A percentile compares a stretch with the other conserved stretches of the same genome.
Conservation (phyloP, 352 stramenopile genomes). For the Phytophthora tubulina region DNA sequence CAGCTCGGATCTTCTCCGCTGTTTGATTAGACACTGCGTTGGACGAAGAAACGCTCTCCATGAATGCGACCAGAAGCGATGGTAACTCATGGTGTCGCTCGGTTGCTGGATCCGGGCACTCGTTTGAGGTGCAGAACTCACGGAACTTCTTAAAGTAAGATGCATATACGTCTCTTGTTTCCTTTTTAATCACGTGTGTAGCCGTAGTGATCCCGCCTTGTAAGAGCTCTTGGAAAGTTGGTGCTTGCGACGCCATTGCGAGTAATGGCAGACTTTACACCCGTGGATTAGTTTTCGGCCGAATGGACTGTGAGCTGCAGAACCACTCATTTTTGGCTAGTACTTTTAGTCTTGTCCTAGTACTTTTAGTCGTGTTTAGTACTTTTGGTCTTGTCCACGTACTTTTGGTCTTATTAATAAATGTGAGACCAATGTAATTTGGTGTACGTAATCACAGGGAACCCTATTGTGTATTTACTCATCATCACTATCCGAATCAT, state of each 20-base stretch:
- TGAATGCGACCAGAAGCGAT: slow-evolving; percentile 19
- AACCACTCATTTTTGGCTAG: neutral
- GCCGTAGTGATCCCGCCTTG: slow-evolving; percentile 11
- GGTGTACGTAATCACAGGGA: neutral
- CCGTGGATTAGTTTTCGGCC: neutral
- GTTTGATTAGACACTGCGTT: slow-evolving; percentile 8
- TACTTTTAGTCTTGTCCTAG: slow-evolving; percentile 19
- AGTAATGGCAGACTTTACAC: no score
- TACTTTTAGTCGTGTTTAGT: slow-evolving; percentile 12
- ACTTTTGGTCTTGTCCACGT: slow-evolving; percentile 9
- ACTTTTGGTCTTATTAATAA: slow-evolving; percentile 2
- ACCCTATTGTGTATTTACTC: slow-evolving; percentile 1
- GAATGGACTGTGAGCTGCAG: slow-evolving; percentile 3
- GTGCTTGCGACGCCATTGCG: neutral
- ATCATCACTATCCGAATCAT: slow-evolving; percentile 15
- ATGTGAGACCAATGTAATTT: neutral
- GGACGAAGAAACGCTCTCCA: slow-evolving; percentile 15
- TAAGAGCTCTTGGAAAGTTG: slow-evolving; percentile 16
- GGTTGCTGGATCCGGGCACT: slow-evolving; percentile 13
- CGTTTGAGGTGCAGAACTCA: slow-evolving; percentile 19
- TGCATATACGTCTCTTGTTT: slow-evolving; percentile 13
- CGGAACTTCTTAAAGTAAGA: slow-evolving; percentile 28
- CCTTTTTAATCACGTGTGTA: slow-evolving; percentile 20
- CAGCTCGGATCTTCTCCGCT: slow-evolving; percentile 13
- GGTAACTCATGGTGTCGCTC: slow-evolving; percentile 6